Evolutionary conservation across 2,329 filamentous ascomycete species (phyloP).

Genomic region (Botrytis porri): DNA sequence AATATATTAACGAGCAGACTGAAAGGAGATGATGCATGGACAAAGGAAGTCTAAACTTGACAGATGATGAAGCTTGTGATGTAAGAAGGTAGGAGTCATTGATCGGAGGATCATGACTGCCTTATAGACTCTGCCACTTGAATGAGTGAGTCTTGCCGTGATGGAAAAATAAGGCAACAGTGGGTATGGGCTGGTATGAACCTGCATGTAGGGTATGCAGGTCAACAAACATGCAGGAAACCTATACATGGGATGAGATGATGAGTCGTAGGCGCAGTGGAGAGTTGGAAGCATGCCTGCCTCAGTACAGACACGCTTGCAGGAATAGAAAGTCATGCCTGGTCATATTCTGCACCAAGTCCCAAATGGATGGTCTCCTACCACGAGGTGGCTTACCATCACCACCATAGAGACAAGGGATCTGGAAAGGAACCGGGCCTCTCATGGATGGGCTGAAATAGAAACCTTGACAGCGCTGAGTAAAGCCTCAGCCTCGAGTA

Average conservation of each 20-base stretch:
- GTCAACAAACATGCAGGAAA: constrained; percentile 32
- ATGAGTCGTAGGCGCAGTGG: constrained; percentile 32
- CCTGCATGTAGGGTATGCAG: constrained; percentile 32
- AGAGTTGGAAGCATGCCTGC: constrained; percentile 24
- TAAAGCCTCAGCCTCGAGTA: constrained; percentile 22
- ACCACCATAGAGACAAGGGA: constrained; percentile 6
- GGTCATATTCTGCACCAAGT: constrained; percentile 22
- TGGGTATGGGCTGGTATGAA: constrained; percentile 22
- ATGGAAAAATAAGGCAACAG: constrained; percentile 34
- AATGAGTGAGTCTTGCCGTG: constrained; percentile 25
- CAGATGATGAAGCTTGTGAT: constrained; percentile 31
- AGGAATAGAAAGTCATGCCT: constrained; percentile 16
- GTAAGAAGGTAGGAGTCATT: constrained; percentile 37
- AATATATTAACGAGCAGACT: constrained; percentile 37
- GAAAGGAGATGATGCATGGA: constrained; percentile 33
- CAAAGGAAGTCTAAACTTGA: constrained; percentile 35
- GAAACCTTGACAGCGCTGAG: constrained; percentile 19
- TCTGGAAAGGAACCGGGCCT: constrained; percentile 5
- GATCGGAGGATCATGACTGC: constrained; percentile 34
- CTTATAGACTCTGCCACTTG: constrained; percentile 33
- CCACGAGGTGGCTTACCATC: constrained; percentile 22
- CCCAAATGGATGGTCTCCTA: constrained; percentile 34
- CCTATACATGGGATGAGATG: constrained; percentile 26
- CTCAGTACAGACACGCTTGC: constrained; percentile 24
- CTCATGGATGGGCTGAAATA: constrained; percentile 21